Evolutionary conservation across 2,329 filamentous ascomycete species (phyloP), one percentile per base, ranked within the genome.

Genomic region (Trichoderma harzianum): DNA sequence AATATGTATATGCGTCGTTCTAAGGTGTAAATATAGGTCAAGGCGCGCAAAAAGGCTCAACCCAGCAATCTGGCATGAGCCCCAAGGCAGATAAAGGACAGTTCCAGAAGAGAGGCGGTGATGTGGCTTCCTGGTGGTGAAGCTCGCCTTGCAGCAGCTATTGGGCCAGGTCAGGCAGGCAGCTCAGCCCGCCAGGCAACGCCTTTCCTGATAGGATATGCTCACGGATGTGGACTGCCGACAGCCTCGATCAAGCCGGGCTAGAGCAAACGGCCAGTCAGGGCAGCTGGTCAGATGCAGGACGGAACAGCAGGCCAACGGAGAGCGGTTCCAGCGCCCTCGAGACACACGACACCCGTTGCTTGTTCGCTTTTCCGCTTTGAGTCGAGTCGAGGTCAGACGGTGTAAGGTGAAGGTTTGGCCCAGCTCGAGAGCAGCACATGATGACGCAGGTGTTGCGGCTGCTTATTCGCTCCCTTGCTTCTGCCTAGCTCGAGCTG

Each of bases 381-480:
- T 24, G 47, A 64, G 30, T 36, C 39, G 57, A 24, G 47, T 57
- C 57, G 69, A 61, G 66, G 30, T 61, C 66, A 69, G 57, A 69
- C 66, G 39, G 66, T 69, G 66, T 26, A 69, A 69, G 66, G 66
- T 69, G 55, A 61, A 60, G 55, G 69, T 67, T 61, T 61, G 34
- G 62, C 30, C 57, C 47, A 60, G 26, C 65, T 62, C 47, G 28
- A 32, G 11, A 18, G 55, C 43, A 55, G 70, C 70, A 72, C 70
- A 68, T 72, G 70, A 72, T 68, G 64, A 68, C 70, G 64, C 70
- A 28, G 30, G 16, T 21, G 47, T 55, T 34, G 68, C 47, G 30
- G 68, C 68, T 43, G 60, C 68, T 64, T 63, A 60, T 66, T 71
- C 61, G 62, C 63, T 65, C 62, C 63, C 39, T 66, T 66, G 62